Base-by-base conservation (phyloP, 2,329 filamentous ascomycete species). In the Nigrospora osmanthi region DNA sequence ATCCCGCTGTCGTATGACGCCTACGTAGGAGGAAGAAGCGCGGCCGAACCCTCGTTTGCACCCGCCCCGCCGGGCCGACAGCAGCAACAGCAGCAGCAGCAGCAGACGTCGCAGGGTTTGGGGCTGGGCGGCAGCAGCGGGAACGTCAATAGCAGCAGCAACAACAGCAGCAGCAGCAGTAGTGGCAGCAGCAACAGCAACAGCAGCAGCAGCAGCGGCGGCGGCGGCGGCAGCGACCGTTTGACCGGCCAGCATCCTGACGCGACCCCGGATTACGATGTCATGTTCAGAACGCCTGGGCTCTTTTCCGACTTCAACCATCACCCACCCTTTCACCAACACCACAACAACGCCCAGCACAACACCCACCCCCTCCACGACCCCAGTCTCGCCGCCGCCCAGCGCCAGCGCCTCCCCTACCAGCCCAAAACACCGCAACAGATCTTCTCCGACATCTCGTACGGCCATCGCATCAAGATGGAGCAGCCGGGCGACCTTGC, bases 401-500 rank as follows among this genome's bases (percentile, higher is more conserved):
- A 47, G 39, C 42, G 47, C 36, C 38, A 40, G 38, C 40, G 49
- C 12, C 38, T n/a, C 41, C 34, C 48, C 43, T 42, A 44, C 34
- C 48, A 47, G 42, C 44, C 41, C 39, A 49, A 47, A 23, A 45
- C 46, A 11, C 49, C 47, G 42, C 50, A 49, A 44, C 52, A 51
- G 15, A 36, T 31, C 47, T 41, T 11, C 42, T 35, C 33, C 47
- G 42, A 31, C 49, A 47, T 16, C 42, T 42, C 40, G 52, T 9
- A 43, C 34, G 33, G 42, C 42, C 52, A 38, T 48, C 49, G 37
- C 42, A 49, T 58, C 54, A 65, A 66, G 52, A 71, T 71, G 68
- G 65, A 69, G 46, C 55, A 56, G 33, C 57, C 55, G 37, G 62
- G 70, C 51, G 74, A 75, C 49, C 63, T 80, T 43, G 71, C 68